Percentiles rank a stretch among this genome's conserved stretches.
Evolutionary conservation across 176 grass and related monocot genomes (phyloP).

Genomic region (barley (Hordeum vulgare)): MorexV3_pseudomolecules_assembly NC_058518.1:496871225-496871724

Average conservation of each 20-base stretch:
- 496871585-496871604: constrained; percentile 71
- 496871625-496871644: constrained; percentile 70
- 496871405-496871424: too few relatives aligned
- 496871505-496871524: constrained; percentile 69
- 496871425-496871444: too few relatives aligned
- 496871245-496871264: constrained; percentile 82
- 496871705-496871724: constrained; percentile 52
- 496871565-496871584: constrained; percentile 71
- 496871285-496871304: constrained; percentile 69
- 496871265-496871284: constrained; percentile 87
- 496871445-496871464: too few relatives aligned
- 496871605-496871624: constrained; percentile 70
- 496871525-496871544: constrained; percentile 66
- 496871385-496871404: not conserved
- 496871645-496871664: constrained; percentile 54
- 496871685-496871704: constrained; percentile 61
- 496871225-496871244: constrained; percentile 64
- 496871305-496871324: constrained; percentile 46
- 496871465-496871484: not conserved
- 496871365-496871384: not conserved
- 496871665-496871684: constrained; percentile 52
- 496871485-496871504: constrained; percentile 39
- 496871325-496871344: constrained; percentile 11
- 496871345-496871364: not conserved
- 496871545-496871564: constrained; percentile 63